Evolutionary conservation across 2,329 filamentous ascomycete species (phyloP), one percentile per base, ranked within the genome.

Genomic region (Lachnellula suecica): DNA sequence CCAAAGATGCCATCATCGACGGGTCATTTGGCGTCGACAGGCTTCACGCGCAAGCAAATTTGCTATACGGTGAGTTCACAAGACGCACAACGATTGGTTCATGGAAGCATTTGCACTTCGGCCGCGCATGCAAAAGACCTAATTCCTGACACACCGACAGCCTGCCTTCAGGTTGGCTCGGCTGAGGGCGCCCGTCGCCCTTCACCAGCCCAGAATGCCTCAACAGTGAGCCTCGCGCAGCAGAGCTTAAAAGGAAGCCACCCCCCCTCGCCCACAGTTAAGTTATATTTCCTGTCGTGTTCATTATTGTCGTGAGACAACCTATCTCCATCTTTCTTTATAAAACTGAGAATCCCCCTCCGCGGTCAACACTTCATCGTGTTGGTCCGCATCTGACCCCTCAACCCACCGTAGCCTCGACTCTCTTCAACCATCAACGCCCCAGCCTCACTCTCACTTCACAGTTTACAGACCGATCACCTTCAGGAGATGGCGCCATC

Each of bases 101-200:
- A 27, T 20, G 7, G 40, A 43, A 15, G 40, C 40, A 17, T 24
- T 17, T 13, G 40, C 22, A 27, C n/a, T n/a, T n/a, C n/a, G n/a
- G n/a, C n/a, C n/a, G n/a, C n/a, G n/a, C n/a, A n/a, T n/a, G n/a
- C n/a, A n/a, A n/a, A n/a, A n/a, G n/a, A n/a, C n/a, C n/a, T n/a
- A n/a, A 29, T 44, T 37, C 35, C 50, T 31, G n/a, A n/a, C 37
- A 51, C 56, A 59, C 53, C 56, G 56, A 56, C 41, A 49, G 22
- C 44, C 53, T 49, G 44, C 15, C 23, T 37, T 27, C 31, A 41
- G 24, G 51, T 56, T 54, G 50, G 56, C 24, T 49, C 49, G 49
- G 47, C 29, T 54, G 40, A 44, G 22, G 25, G 40, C 38, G 45
- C 41, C 42, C 55, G 35, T 10, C 27, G 38, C 47, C 47, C 38